These are phyloP conservation scores for Yamadazyma triangularis DNA, from an alignment of 1,139 yeast genomes.

Conservation along the genomic window DNA sequence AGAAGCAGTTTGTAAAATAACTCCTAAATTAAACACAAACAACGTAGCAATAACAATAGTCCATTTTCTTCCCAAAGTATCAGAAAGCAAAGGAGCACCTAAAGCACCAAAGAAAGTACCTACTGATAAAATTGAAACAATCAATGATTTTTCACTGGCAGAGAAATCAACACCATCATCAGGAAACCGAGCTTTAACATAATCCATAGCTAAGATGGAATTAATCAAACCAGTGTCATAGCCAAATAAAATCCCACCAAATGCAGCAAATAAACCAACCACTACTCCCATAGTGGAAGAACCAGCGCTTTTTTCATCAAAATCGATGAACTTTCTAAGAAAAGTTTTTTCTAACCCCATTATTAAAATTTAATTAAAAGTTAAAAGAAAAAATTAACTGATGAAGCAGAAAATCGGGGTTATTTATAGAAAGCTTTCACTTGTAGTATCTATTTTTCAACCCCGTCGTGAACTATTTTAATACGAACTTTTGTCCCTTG, in stretches of 20 bases:
- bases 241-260: slow-evolving; percentile 69
- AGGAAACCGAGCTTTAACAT: slow-evolving; percentile 51
- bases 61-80: slow-evolving; percentile 51
- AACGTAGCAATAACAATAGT: slow-evolving; percentile 49
- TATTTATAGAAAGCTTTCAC: too few relatives aligned
- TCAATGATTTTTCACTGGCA: slow-evolving; percentile 56
- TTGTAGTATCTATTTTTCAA: too few relatives aligned
- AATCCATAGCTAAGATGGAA: slow-evolving; percentile 71
- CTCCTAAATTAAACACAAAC: slow-evolving; percentile 55
- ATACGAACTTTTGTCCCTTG: too few relatives aligned
- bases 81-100: slow-evolving; percentile 51
- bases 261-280: slow-evolving; percentile 49
- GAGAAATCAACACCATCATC: slow-evolving; percentile 23
- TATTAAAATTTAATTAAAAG: too few relatives aligned
- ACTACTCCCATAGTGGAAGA: slow-evolving; percentile 45
- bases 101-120: slow-evolving; percentile 72
- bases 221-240: slow-evolving; percentile 80
- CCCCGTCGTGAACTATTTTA: too few relatives aligned
- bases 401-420: too few relatives aligned
- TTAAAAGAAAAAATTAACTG: too few relatives aligned
- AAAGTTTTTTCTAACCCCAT: slow-evolving; percentile 40
- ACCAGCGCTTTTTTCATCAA: slow-evolving; percentile 45
- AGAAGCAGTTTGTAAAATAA: slow-evolving; percentile 57
- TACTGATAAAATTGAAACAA: slow-evolving; percentile 64
- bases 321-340: slow-evolving; percentile 27